Conservation (phyloP, 1,284 basidiomycete species). For the Flammula alnicola region DNA sequence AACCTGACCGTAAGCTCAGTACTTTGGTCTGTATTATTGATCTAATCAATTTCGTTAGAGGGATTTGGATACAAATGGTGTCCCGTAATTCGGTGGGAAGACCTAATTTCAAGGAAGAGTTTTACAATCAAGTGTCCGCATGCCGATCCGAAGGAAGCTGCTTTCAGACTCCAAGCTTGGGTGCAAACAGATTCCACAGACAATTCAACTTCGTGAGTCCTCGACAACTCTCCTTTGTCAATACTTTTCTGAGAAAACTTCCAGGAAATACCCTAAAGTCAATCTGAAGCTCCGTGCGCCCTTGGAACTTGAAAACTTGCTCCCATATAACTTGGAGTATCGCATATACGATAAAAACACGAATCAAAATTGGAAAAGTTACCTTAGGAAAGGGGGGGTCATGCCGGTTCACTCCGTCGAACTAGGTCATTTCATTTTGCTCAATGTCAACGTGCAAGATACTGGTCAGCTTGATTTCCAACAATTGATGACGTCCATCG, state of each 20-base stretch:
- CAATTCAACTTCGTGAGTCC: conserved; percentile 55
- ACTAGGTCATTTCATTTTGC: conserved; percentile 89
- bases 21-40: too few species aligned
- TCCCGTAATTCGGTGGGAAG: conserved; percentile 89
- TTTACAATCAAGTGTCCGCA: conserved; percentile 90
- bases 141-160: conserved; percentile 80
- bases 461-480: conserved; percentile 63
- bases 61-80: conserved; percentile 97
- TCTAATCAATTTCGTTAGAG: conserved; percentile 51
- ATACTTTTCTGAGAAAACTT: background rate
- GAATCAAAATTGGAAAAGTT: conserved; percentile 91
- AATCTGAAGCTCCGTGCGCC: conserved; percentile 91
- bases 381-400: conserved; percentile 90
- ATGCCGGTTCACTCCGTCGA: conserved; percentile 99
- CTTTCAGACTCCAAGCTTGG: conserved; percentile 96
- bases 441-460: conserved; percentile 91
- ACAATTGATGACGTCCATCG: background rate
- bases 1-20: conserved; percentile 91
- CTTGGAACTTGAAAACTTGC: conserved; percentile 93
- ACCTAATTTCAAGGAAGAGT: conserved; percentile 78
- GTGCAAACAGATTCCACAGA: conserved; percentile 82
- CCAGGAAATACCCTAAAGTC: conserved; percentile 84
- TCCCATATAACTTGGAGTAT: conserved; percentile 97
- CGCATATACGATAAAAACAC: conserved; percentile 96
- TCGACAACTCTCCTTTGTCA: conserved; percentile 3